Evolutionary conservation across 257 asterid genomes (phyloP).

Genomic region (Gentiana straminea): DNA sequence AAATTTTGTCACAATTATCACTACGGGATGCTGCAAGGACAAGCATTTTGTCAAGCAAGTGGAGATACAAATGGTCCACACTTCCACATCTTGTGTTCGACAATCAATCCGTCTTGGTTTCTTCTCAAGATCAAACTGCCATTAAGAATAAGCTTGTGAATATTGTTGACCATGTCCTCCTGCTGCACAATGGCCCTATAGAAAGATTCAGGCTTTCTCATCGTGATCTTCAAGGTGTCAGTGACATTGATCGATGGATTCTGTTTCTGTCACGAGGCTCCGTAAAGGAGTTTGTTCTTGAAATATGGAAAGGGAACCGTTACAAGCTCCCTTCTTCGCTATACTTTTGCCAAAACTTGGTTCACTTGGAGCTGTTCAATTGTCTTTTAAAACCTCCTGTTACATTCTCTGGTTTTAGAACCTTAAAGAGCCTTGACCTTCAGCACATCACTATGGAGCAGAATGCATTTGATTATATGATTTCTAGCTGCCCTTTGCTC

Average conservation of each 20-base stretch:
- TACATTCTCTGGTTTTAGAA: slow-evolving; percentile 59
- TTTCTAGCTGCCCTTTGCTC: slow-evolving; percentile 64
- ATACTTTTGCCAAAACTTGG: slow-evolving; percentile 58
- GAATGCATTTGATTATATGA: slow-evolving; percentile 60
- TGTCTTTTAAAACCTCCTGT: slow-evolving; percentile 71
- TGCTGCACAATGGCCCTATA: slow-evolving; percentile 78
- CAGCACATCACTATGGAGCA: slow-evolving; percentile 98
- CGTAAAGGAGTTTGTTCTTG: slow-evolving; percentile 73
- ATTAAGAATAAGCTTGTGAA: slow-evolving; percentile 66
- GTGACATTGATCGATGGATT: slow-evolving; percentile 88
- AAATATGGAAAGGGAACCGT: slow-evolving; percentile 94
- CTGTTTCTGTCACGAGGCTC: slow-evolving; percentile 79
- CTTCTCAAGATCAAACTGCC: slow-evolving; percentile 63
- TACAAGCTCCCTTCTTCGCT: slow-evolving; percentile 80
- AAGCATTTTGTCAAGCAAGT: slow-evolving; percentile 68
- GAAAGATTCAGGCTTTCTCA: slow-evolving; percentile 87
- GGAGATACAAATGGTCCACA: slow-evolving; percentile 94
- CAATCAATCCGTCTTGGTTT: slow-evolving; percentile 63
- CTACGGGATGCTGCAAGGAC: slow-evolving; percentile 83
- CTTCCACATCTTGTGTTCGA: slow-evolving; percentile 80
- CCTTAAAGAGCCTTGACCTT: slow-evolving; percentile 86
- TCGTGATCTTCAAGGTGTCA: slow-evolving; percentile 85
- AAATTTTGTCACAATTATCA: slow-evolving; percentile 66
- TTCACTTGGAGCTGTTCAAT: slow-evolving; percentile 85
- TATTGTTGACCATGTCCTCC: slow-evolving; percentile 73